Evolutionary conservation across 2,329 filamentous ascomycete genomes (phyloP).

Genomic region (Calonectria henricotiae): DNA sequence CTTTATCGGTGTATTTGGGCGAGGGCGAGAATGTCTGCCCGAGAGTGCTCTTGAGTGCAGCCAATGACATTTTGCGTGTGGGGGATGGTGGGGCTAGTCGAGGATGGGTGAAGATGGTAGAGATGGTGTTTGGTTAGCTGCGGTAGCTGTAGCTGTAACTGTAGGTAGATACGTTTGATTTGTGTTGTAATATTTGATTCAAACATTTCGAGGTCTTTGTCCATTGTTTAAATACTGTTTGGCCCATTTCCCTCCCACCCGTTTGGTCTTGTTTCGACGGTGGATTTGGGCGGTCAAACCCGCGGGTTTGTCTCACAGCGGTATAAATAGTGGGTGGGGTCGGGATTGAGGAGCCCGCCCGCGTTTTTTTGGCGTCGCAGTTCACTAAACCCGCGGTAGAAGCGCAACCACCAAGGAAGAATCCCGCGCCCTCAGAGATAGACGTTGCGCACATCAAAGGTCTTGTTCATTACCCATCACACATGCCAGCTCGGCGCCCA

Average conservation of each 20-base stretch:
- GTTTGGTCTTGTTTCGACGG: not conserved
- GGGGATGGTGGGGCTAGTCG: not conserved
- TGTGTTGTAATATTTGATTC: not conserved
- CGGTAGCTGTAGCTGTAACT: no score
- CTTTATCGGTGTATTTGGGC: conserved; percentile 30
- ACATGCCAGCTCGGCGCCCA: not conserved
- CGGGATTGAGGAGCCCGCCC: not conserved
- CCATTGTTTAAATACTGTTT: not conserved
- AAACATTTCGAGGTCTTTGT: no score
- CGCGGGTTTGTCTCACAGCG: not conserved
- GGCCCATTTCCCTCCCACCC: not conserved
- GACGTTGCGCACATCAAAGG: no score
- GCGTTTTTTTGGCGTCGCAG: not conserved
- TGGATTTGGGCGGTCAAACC: conserved; percentile 3
- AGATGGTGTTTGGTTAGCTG: not conserved
- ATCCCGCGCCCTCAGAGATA: no score
- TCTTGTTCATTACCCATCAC: not conserved
- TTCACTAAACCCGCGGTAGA: not conserved
- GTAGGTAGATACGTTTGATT: not conserved
- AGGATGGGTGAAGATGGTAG: not conserved
- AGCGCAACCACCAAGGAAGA: no score
- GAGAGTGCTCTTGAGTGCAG: conserved; percentile 19
- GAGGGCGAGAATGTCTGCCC: conserved; percentile 14
- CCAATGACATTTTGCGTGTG: conserved; percentile 3
- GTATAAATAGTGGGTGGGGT: not conserved